phyloP scores from a whole-genome alignment of 495 filamentous ascomycete genomes.

The Filosporella fistucella region DNA sequence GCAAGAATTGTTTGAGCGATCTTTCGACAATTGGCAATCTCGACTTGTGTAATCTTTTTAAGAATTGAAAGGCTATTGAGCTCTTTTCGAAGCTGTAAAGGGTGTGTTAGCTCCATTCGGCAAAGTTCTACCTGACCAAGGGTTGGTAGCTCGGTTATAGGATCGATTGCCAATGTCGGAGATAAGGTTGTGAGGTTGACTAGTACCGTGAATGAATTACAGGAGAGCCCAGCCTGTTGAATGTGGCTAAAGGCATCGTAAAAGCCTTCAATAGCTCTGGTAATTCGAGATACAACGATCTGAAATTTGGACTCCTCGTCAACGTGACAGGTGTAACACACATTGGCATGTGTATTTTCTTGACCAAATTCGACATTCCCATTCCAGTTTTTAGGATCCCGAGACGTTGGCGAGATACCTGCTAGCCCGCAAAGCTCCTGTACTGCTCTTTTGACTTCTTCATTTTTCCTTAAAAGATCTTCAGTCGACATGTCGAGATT shows the following conservation, averaged over 20 bases:
- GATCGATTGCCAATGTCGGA: too few species aligned
- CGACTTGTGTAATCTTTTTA: too few species aligned
- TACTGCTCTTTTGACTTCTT: not conserved
- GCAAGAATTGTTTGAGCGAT: too few species aligned
- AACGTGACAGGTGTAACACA: not conserved
- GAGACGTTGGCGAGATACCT: not conserved
- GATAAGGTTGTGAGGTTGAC: not conserved
- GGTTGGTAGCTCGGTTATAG: too few species aligned
- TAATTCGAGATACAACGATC: not conserved
- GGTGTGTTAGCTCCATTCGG: not conserved
- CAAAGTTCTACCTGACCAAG: constrained; percentile 1
- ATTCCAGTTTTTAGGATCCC: not conserved
- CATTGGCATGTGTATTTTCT: not conserved
- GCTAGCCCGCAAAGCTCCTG: constrained; percentile 3
- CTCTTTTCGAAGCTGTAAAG: not conserved
- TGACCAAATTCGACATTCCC: not conserved
- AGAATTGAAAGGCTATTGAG: not conserved
- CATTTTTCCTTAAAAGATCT: not conserved
- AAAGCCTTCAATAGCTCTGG: not conserved
- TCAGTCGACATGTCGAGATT: not conserved
- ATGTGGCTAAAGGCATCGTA: not conserved
- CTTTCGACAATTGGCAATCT: too few species aligned
- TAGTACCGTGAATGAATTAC: constrained; percentile 10
- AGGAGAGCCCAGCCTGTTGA: constrained; percentile 4
- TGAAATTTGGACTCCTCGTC: not conserved